Evolutionary conservation across 1,284 basidiomycete species (phyloP).

Genomic region (Tilletia walkeri): DNA sequence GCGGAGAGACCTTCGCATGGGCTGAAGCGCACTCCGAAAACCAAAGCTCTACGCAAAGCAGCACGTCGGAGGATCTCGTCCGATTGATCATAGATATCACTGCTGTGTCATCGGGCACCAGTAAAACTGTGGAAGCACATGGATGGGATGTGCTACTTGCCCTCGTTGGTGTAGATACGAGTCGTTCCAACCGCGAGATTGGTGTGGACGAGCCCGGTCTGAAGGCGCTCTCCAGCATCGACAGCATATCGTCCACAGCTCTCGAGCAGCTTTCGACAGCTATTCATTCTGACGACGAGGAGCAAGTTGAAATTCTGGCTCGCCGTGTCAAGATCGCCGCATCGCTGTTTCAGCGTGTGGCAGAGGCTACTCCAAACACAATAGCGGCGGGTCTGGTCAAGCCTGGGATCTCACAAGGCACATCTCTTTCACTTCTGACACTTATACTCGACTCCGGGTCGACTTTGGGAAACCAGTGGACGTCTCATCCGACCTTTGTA

Average conservation of each 20-base stretch:
- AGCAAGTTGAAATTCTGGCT: neutral
- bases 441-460: neutral
- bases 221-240: neutral
- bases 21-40: neutral
- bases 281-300: neutral
- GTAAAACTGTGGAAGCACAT: neutral
- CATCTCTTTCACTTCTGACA: neutral
- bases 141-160: neutral
- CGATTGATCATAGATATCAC: slow-evolving; percentile 7
- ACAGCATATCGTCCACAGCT: neutral
- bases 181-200: neutral
- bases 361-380: neutral
- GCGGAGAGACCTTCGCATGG: neutral
- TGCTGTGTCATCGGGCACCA: neutral
- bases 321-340: neutral
- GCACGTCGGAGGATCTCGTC: neutral
- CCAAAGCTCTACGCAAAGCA: neutral
- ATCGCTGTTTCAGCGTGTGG: neutral
- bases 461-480: neutral
- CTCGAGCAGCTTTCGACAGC: slow-evolving; percentile 2
- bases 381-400: neutral
- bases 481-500: neutral
- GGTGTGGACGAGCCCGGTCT: neutral
- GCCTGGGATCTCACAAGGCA: neutral
- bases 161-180: neutral